phyloP scores from a whole-genome alignment of 768 basidiomycete species.

The Xanthoconium stramineum region DNA sequence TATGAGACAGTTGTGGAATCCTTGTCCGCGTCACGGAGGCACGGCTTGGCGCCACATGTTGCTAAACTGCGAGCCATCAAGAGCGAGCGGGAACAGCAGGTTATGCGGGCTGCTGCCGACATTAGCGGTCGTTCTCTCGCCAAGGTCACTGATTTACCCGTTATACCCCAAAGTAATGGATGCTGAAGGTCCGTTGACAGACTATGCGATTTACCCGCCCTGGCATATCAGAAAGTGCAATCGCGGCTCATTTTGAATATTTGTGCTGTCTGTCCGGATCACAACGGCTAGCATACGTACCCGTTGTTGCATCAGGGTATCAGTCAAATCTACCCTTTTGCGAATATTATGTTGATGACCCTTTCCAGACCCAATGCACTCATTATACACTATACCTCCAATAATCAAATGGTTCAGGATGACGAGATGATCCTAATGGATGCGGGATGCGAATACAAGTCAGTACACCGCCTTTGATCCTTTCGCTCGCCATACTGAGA shows the following conservation, averaged over 20 bases:
- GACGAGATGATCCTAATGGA: conserved; percentile 84
- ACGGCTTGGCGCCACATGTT: conserved; percentile 63
- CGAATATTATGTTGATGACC: not conserved
- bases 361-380: conserved; percentile 72
- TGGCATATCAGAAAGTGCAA: conserved; percentile 53
- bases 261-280: conserved; percentile 74
- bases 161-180: not conserved
- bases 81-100: conserved; percentile 66
- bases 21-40: conserved; percentile 44
- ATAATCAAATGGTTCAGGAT: conserved; percentile 70
- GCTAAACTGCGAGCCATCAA: conserved; percentile 75
- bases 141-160: conserved; percentile 52
- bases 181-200: conserved; percentile 35
- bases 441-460: conserved; percentile 93
- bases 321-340: not conserved
- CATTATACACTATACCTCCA: conserved; percentile 92
- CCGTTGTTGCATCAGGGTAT: conserved; percentile 94
- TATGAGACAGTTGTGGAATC: conserved; percentile 55
- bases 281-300: conserved; percentile 92
- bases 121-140: conserved; percentile 85
- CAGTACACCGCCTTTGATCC: conserved; percentile 19
- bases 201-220: conserved; percentile 76
- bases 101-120: conserved; percentile 85
- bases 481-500: conserved; percentile 2
- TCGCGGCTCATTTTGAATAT: conserved; percentile 90